Percentiles rank a stretch among this genome's conserved stretches.
Conservation (phyloP, 306 rosid genomes). For the Castanospermum australe region DNA sequence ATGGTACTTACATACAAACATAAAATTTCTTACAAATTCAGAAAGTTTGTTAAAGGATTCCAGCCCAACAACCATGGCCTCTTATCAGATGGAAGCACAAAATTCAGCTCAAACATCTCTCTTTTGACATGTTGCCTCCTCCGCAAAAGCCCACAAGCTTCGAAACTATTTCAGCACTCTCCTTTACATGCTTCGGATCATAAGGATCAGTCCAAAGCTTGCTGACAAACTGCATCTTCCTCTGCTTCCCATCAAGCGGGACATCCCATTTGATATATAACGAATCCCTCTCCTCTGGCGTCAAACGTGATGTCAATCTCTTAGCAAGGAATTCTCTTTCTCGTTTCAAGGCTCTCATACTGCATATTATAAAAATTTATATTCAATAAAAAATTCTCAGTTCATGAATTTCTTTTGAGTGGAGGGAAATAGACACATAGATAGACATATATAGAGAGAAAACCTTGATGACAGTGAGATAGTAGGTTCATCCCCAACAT, state of each 20-base stretch:
- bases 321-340: conserved; percentile 96
- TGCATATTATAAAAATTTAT: conserved; percentile 39
- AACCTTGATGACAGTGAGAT: conserved; percentile 94
- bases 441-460: conserved; percentile 16
- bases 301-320: conserved; percentile 79
- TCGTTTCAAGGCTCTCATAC: conserved; percentile 73
- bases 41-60: conserved; percentile 82
- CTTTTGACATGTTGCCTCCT: conserved; percentile 91
- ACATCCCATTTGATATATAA: conserved; percentile 92
- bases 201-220: conserved; percentile 93
- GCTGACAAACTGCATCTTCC: conserved; percentile 80
- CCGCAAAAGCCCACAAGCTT: conserved; percentile 91
- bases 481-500: conserved; percentile 73
- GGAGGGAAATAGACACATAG: neutral
- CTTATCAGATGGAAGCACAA: conserved; percentile 83
- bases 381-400: conserved; percentile 3
- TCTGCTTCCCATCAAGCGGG: conserved; percentile 94
- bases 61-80: conserved; percentile 90
- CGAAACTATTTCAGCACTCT: conserved; percentile 96
- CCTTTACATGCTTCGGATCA: conserved; percentile 77
- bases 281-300: conserved; percentile 77
- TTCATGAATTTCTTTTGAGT: neutral
- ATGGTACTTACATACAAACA: conserved; percentile 36
- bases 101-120: conserved; percentile 96
- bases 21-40: conserved; percentile 53